A percentile compares a stretch with the other conserved stretches of the same genome.
phyloP scores from a whole-genome alignment of 2,329 filamentous ascomycete genomes.

The Botrytis sinoallii region DNA sequence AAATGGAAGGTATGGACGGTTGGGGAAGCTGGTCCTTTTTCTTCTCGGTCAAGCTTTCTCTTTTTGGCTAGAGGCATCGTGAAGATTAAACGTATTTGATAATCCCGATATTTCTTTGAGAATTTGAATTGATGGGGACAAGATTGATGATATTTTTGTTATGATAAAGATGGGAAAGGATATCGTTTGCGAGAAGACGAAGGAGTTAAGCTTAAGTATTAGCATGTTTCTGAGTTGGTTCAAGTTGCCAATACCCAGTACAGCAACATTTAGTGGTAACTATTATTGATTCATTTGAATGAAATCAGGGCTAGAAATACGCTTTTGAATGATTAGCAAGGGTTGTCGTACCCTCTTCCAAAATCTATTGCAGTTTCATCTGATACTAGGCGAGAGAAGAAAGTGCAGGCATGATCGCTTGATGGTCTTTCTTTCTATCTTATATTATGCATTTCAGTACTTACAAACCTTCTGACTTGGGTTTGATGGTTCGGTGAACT shows the following conservation, averaged over 20 bases:
- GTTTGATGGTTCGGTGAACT: neutral
- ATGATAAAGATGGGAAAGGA: neutral
- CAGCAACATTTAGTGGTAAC: neutral
- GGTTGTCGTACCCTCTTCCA: neutral
- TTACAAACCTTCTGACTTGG: neutral
- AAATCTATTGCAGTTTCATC: neutral
- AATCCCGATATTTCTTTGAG: no score
- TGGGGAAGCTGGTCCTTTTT: neutral
- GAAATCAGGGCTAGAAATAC: neutral
- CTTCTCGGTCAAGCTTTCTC: neutral
- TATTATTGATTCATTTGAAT: neutral
- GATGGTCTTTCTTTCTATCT: neutral
- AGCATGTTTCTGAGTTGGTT: neutral
- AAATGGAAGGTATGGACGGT: neutral
- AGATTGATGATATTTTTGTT: neutral
- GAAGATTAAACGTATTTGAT: neutral
- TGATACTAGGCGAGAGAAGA: neutral
- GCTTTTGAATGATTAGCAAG: accelerated
- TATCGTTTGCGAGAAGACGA: neutral
- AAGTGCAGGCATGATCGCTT: neutral
- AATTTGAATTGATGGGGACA: no score
- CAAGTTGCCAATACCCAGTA: neutral
- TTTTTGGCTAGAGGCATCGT: neutral
- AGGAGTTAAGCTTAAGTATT: neutral
- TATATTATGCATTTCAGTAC: neutral